Base-by-base conservation (phyloP, 108 stramenopile genomes). In the Pseudonitzschia multistriata region DNA sequence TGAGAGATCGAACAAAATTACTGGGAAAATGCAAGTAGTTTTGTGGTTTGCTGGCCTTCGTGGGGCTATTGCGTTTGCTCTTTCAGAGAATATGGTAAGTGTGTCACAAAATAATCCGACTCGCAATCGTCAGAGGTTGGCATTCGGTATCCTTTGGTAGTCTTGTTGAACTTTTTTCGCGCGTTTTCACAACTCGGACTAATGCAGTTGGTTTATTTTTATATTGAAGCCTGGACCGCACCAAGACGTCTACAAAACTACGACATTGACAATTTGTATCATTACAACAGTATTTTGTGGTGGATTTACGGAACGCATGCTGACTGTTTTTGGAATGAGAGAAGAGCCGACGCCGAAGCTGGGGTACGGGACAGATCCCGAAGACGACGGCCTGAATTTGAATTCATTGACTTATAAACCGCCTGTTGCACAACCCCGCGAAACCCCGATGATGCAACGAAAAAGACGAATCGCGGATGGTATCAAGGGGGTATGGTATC, bases 271-370 rank as follows among this genome's bases (percentile, higher is more conserved):
- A 68, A 96, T 99, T 61, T 97, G 96, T 25, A 87, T 99, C 24
- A 89, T 97, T 79, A 99, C 98, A 10, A 99, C 97, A 13, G 78
- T 99, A 49, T 92, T 97, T 39, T 96, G 96, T 70, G 98, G 98
- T n/a, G 95, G 97, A 5, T 78, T 96, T 45, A 97, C 98, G 13
- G 96, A 97, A 64, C 78, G 74, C 21, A 79, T 97, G 42, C 79
- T 99, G 28, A 80, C 84, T 22, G 47, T 71, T 6, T 89, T 91
- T 79, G 92, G 87, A 29, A 95, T 98, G 94, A 96, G 89, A 68
- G 74, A 83, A 42, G 64, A 73, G 67, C 49, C 21, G n/a, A 63
- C 28, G n/a, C 69, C 36, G 4, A 33, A 42, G 35, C 39, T 31
- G 7, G 24, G 49, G 1, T 28, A 11, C 34, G 5, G 45, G 2